Base-by-base conservation (phyloP, 805 yeast species). In the Starmerella bombicola region DNA sequence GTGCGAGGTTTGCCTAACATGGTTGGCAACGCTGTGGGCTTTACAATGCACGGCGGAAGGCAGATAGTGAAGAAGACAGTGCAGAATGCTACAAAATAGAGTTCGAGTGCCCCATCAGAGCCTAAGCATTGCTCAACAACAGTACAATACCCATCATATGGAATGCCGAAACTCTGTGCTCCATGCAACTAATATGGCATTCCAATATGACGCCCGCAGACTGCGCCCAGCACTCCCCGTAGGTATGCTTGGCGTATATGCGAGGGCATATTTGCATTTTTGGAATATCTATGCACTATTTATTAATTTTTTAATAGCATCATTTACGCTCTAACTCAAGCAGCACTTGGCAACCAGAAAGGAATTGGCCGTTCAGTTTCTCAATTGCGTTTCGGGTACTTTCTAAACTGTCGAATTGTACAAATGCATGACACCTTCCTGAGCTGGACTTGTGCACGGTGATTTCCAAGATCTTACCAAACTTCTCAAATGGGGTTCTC, bases 301-400 rank as follows among this genome's bases (percentile, higher is more conserved):
- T n/a, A n/a, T n/a, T n/a, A n/a, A n/a, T n/a, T n/a, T n/a, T n/a
- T n/a, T n/a, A n/a, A n/a, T n/a, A n/a, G n/a, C n/a, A n/a, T n/a
- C n/a, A n/a, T n/a, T n/a, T 10, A 10, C 28, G 6, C 30, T 40
- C 47, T 18, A 23, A 34, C 17, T 44, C 42, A 7, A 44, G 35
- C 13, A 22, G 24, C 29, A 41, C 37, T 3, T 13, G 16, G 4
- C 48, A 31, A 23, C 82, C 84, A 74, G 81, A 73, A 13, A 91
- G 62, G 42, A 72, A 65, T 41, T 74, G 76, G 2, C 79, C 78
- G 49, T 81, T 67, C 76, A 88, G 69, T 38, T 71, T 71, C 22
- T 65, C 69, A 5, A 85, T 65, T 0, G 91, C 96, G 19, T 55
- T 54, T 57, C 88, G 95, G 38, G 88, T 71, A 30, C 73, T 64